Evolutionary conservation across 2,329 filamentous ascomycete genomes (phyloP).

Genomic region (Exserohilum turcica): DNA sequence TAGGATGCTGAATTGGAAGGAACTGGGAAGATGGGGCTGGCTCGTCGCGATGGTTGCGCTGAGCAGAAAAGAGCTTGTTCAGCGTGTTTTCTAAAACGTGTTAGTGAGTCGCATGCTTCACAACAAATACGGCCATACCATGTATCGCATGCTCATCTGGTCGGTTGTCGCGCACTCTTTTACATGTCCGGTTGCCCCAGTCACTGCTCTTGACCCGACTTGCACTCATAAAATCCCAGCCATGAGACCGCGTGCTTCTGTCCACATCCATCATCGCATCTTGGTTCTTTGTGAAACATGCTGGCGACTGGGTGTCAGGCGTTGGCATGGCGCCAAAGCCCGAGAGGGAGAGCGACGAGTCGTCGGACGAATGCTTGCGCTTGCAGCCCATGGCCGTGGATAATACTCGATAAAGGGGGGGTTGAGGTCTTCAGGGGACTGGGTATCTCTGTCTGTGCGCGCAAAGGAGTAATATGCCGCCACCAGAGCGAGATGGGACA

Average conservation of each 20-base stretch:
- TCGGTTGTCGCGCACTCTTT: conserved; percentile 63
- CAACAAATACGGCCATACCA: conserved; percentile 45
- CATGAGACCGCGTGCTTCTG: conserved; percentile 13
- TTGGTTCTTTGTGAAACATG: conserved; percentile 24
- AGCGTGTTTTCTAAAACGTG: conserved; percentile 50
- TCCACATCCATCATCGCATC: conserved; percentile 37
- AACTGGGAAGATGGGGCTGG: conserved; percentile 35
- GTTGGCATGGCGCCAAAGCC: conserved; percentile 43
- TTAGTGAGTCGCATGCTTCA: not conserved
- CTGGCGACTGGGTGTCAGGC: conserved; percentile 38
- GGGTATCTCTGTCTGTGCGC: not conserved
- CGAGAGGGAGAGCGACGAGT: conserved; percentile 53
- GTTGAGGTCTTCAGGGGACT: not conserved
- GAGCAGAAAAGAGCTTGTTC: conserved; percentile 52
- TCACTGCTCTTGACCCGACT: conserved; percentile 44
- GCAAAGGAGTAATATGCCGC: not conserved
- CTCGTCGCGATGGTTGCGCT: conserved; percentile 41
- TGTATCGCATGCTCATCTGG: conserved; percentile 62
- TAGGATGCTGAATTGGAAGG: conserved; percentile 16
- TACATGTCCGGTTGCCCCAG: conserved; percentile 62
- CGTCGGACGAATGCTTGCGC: conserved; percentile 60
- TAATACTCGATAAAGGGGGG: not conserved
- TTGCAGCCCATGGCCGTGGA: conserved; percentile 58
- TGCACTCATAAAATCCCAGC: conserved; percentile 35
- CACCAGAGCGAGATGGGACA: conserved; percentile 9